Evolutionary conservation across 495 filamentous ascomycete species (phyloP), one percentile per base, ranked within the genome.

Genomic region (Lepidopterella palustris): DNA sequence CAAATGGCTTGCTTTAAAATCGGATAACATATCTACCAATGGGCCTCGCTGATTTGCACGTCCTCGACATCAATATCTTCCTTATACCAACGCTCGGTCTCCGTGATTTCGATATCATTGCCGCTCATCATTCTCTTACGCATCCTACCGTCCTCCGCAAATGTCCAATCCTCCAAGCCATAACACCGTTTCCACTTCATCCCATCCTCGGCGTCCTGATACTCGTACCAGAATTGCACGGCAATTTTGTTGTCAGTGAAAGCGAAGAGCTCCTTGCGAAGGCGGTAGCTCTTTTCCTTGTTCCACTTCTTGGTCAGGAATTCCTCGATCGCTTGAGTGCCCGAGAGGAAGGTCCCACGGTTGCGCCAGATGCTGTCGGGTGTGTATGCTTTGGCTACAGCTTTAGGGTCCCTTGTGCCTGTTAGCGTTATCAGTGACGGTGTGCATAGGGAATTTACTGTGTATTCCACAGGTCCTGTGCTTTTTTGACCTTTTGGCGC

Each of bases 161-260:
- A 96, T 0, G 90, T 96, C 92, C 90, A 96, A 68, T 96, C 88
- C 74, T 96, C 90, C 24, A 95, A 78, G 0, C 92, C 91, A 70
- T 95, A 95, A 45, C 88, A 92, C 18, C 91, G 79, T 80, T 88
- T 95, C 91, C 90, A 97, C 66, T 88, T 85, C 67, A 82, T 76
- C 5, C 66, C 72, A 59, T 89, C 86, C 0, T 79, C 60, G 5
- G 71, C 73, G 66, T 95, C 89, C 55, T 84, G 80, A 73, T 82
- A 95, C 71, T 96, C 90, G 61, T 95, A 95, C 90, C 90, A 95
- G 71, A 95, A 95, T 72, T 95, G 87, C 40, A 93, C 89, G 0
- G 88, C 89, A 65, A 92, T 95, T 73, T 80, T 81, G 68, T 89
- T 80, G 51, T 81, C 83, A 0, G 76, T 77, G 64, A 87, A 87